These are phyloP conservation scores for Achaetomiella virescens DNA, from an alignment of 495 filamentous ascomycete species.

Conservation along the genomic window DNA sequence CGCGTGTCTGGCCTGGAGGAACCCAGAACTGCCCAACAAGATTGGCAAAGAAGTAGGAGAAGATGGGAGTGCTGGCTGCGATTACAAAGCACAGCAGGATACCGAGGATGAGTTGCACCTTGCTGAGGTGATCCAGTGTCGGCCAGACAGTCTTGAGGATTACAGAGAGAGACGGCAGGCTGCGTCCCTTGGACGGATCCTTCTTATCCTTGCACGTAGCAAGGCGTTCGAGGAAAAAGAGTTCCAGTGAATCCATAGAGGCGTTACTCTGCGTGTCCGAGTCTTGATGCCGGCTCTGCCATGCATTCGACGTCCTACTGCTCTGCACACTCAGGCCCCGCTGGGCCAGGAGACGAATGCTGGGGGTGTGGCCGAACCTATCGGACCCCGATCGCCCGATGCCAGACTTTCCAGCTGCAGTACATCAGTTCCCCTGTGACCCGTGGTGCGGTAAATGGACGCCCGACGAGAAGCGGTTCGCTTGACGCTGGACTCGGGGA, in stretches of 20 bases:
- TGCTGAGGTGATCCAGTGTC: conserved; percentile 45
- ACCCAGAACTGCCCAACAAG: conserved; percentile 66
- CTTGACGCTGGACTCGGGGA: background rate
- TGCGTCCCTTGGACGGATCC: conserved; percentile 1
- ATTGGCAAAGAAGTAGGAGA: conserved; percentile 70
- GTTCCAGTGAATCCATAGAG: conserved; percentile 23
- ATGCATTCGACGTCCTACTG: conserved; percentile 11
- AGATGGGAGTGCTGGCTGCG: conserved; percentile 65
- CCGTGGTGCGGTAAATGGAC: background rate
- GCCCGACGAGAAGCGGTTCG: background rate
- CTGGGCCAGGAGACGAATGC: conserved; percentile 18
- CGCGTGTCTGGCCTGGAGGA: conserved; percentile 32
- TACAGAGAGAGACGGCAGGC: conserved; percentile 38
- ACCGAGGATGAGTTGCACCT: conserved; percentile 53
- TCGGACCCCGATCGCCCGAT: background rate
- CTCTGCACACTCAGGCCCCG: conserved; percentile 18
- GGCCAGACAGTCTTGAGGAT: conserved; percentile 77
- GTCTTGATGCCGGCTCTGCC: background rate
- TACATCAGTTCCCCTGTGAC: background rate
- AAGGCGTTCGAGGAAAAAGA: conserved; percentile 26
- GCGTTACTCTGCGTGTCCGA: background rate
- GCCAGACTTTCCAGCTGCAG: background rate
- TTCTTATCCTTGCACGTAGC: conserved; percentile 19
- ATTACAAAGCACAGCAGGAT: conserved; percentile 56
- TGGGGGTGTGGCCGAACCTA: background rate